Evolutionary conservation across 2,329 filamentous ascomycete genomes (phyloP).

Genomic region (Fusarium sp.): DNA sequence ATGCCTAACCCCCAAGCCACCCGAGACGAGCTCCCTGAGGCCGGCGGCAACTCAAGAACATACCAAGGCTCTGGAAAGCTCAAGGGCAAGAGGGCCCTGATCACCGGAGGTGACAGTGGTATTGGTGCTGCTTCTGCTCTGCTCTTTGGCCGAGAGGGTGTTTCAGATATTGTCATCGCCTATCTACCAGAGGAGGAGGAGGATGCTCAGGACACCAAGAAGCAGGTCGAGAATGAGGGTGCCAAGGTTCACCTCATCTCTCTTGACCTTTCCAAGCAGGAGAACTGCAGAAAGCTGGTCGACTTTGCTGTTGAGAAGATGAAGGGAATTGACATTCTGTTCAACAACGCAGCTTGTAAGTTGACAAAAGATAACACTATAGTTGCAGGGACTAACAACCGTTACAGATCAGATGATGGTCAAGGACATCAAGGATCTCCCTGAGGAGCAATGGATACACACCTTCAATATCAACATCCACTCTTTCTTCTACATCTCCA

Average conservation of each 20-base stretch:
- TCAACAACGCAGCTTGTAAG: constrained; percentile 82
- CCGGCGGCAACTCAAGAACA: constrained; percentile 74
- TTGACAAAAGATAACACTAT: neutral
- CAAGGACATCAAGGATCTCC: constrained; percentile 76
- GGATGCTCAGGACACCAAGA: constrained; percentile 82
- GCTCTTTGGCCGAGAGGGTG: constrained; percentile 85
- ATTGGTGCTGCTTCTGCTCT: constrained; percentile 83
- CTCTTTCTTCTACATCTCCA: constrained; percentile 83
- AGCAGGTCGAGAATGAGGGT: constrained; percentile 75
- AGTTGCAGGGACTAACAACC: constrained; percentile 3
- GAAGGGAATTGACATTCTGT: constrained; percentile 79
- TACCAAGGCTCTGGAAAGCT: constrained; percentile 85
- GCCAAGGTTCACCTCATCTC: constrained; percentile 73
- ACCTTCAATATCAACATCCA: constrained; percentile 90
- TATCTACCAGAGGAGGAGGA: constrained; percentile 82
- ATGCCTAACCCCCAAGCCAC: constrained; percentile 62
- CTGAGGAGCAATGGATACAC: constrained; percentile 82
- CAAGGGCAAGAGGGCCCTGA: constrained; percentile 79
- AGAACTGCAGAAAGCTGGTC: constrained; percentile 78
- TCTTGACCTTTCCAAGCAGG: constrained; percentile 73
- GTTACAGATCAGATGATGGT: constrained; percentile 69
- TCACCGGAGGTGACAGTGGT: constrained; percentile 84
- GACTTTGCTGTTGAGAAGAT: constrained; percentile 75
- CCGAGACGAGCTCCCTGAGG: constrained; percentile 75
- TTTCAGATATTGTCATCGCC: constrained; percentile 74